Conservation (phyloP, 305 asterid genomes). For the Solanum hybrid region DNA sequence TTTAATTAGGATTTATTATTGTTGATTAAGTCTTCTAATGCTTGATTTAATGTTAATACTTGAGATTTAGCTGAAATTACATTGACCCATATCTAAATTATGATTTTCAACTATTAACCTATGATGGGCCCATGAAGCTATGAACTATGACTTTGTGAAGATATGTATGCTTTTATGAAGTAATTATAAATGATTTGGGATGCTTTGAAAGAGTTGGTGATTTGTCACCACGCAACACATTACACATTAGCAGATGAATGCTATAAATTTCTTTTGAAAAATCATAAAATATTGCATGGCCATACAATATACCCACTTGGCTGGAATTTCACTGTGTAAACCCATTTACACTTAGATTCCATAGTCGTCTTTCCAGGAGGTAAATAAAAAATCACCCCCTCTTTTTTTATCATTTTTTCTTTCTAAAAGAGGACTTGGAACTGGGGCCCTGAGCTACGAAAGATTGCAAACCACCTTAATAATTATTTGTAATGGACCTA, state of each 20-base stretch:
- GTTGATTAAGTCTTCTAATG: too few species aligned
- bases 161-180: background rate
- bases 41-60: background rate
- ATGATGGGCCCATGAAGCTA: too few species aligned
- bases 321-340: too few species aligned
- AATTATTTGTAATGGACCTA: background rate
- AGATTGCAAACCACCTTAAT: background rate
- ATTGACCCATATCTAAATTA: background rate
- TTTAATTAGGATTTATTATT: too few species aligned
- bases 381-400: background rate
- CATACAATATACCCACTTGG: background rate
- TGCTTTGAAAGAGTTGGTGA: too few species aligned
- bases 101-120: too few species aligned
- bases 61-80: background rate
- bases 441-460: background rate
- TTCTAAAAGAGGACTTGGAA: background rate
- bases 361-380: background rate
- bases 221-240: too few species aligned
- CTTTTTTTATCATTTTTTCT: background rate
- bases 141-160: background rate
- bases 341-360: background rate
- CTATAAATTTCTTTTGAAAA: background rate
- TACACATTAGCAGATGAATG: background rate
- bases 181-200: background rate
- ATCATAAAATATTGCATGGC: background rate